phyloP scores from a whole-genome alignment of 1,284 basidiomycete genomes.

The Peniophora sp. region DNA sequence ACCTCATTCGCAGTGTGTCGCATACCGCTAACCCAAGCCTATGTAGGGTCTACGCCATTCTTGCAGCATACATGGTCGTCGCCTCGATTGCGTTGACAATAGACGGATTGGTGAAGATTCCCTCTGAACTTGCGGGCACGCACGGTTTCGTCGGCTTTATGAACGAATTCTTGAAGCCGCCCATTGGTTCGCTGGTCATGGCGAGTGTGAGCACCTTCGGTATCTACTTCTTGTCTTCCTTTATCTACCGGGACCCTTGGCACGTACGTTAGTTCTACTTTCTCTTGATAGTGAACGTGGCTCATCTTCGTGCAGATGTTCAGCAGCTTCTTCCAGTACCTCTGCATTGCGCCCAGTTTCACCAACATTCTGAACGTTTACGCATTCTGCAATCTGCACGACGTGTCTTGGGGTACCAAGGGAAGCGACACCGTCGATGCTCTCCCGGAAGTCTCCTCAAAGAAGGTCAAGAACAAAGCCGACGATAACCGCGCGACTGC shows the following conservation, averaged over 20 bases:
- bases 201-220: constrained; percentile 87
- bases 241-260: constrained; percentile 52
- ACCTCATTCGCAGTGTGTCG: too few relatives aligned
- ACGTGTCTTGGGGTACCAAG: constrained; percentile 93
- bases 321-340: constrained; percentile 92
- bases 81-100: constrained; percentile 83
- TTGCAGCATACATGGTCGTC: constrained; percentile 74
- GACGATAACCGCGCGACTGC: constrained; percentile 14
- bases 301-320: constrained; percentile 78
- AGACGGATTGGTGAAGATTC: constrained; percentile 56
- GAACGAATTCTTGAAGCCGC: constrained; percentile 58
- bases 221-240: constrained; percentile 77
- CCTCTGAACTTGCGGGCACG: constrained; percentile 25
- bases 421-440: constrained; percentile 94
- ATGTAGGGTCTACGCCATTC: constrained; percentile 68
- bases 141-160: constrained; percentile 23
- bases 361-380: constrained; percentile 95
- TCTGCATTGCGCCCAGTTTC: constrained; percentile 85
- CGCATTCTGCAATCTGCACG: constrained; percentile 92
- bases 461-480: constrained; percentile 72
- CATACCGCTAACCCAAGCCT: too few relatives aligned
- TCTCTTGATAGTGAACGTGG: background rate
- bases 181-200: constrained; percentile 78
- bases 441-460: constrained; percentile 84
- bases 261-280: constrained; percentile 37